These are phyloP conservation scores for Termitomyces sp. DNA, from an alignment of 768 basidiomycete genomes.

Conservation along the genomic window DNA sequence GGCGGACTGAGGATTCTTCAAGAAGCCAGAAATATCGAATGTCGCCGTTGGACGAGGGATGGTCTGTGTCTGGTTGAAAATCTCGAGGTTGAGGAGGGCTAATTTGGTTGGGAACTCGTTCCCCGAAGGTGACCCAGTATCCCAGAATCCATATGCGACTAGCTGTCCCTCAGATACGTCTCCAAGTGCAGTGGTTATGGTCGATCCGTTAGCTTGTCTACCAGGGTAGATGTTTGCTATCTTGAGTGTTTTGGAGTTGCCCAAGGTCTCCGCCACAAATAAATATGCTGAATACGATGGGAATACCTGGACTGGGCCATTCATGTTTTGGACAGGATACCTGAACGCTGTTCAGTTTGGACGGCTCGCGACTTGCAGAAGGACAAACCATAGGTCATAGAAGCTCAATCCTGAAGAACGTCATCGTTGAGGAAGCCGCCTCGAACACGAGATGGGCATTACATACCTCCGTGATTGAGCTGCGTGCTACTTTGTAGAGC, in stretches of 20 bases:
- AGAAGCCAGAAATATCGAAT: constrained; percentile 43
- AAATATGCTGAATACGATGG: constrained; percentile 52
- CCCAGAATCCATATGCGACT: constrained; percentile 52
- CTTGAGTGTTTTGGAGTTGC: constrained; percentile 36
- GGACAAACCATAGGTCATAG: constrained; percentile 43
- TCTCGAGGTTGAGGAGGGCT: constrained; percentile 46
- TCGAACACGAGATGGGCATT: constrained; percentile 4
- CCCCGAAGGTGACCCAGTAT: constrained; percentile 20
- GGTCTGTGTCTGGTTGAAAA: constrained; percentile 45
- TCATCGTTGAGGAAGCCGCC: background rate
- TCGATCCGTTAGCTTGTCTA: constrained; percentile 47
- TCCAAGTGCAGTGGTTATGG: constrained; percentile 47
- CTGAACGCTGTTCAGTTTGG: constrained; percentile 18
- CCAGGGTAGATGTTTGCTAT: constrained; percentile 51
- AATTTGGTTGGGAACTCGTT: constrained; percentile 39
- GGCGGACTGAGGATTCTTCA: constrained; percentile 21
- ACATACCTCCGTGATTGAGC: constrained; percentile 42
- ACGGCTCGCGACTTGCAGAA: too few species aligned
- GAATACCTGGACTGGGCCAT: constrained; percentile 48
- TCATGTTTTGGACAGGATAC: constrained; percentile 45
- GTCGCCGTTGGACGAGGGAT: constrained; percentile 37
- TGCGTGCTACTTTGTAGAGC: constrained; percentile 48
- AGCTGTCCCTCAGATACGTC: constrained; percentile 45
- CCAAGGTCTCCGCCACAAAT: constrained; percentile 46
- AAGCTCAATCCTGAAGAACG: constrained; percentile 31